Evolutionary conservation across 2,329 filamentous ascomycete genomes (phyloP).

Genomic region (Arthrobotrys iridis): DNA sequence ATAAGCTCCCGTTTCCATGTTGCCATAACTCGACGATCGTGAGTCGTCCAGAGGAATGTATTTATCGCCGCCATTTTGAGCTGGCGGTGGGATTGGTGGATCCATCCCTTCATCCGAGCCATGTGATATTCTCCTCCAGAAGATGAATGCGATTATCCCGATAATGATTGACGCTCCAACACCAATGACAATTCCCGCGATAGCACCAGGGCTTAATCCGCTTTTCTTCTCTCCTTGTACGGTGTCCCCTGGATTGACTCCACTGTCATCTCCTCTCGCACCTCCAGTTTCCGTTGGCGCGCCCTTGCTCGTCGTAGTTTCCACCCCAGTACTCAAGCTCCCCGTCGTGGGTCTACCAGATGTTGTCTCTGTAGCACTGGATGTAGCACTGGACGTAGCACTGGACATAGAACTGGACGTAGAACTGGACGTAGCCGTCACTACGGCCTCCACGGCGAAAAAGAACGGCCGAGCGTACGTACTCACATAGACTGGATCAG

Average conservation of each 20-base stretch:
- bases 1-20: conserved; percentile 5
- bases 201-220: conserved; percentile 29
- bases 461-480: conserved; percentile 48
- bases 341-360: neutral
- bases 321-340: neutral
- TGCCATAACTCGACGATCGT: conserved; percentile 10
- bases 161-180: neutral
- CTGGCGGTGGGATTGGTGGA: conserved; percentile 28
- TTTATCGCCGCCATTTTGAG: conserved; percentile 3
- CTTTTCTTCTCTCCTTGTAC: neutral
- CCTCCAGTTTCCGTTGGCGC: conserved; percentile 5
- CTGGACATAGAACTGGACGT: neutral
- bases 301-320: neutral
- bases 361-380: neutral
- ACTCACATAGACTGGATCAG: conserved; percentile 17
- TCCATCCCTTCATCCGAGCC: conserved; percentile 23
- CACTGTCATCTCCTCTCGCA: neutral
- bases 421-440: neutral
- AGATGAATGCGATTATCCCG: conserved; percentile 29
- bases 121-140: conserved; percentile 20
- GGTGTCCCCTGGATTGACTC: neutral
- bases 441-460: conserved; percentile 20
- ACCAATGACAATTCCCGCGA: conserved; percentile 35
- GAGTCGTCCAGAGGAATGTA: conserved; percentile 11
- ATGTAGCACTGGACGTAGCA: neutral